These are phyloP conservation scores for Phylloporus scabripes DNA, from an alignment of 768 basidiomycete species.

Conservation along the genomic window DNA sequence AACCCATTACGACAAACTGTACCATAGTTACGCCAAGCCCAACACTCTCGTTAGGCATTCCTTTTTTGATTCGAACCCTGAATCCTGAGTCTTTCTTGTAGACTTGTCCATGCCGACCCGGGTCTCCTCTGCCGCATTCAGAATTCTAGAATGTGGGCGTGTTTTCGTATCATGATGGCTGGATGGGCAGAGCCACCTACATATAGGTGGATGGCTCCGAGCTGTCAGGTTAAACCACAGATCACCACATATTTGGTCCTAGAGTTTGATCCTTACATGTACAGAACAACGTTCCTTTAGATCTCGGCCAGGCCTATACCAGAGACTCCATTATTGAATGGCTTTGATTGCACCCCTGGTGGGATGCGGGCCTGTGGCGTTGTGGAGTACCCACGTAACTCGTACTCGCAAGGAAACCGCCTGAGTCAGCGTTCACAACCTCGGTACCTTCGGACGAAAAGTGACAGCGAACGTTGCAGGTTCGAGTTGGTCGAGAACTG, in stretches of 20 bases:
- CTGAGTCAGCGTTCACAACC: conserved; percentile 5
- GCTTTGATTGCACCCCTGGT: background rate
- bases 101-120: conserved; percentile 5
- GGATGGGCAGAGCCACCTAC: conserved; percentile 13
- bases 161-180: conserved; percentile 4
- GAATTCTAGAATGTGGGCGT: conserved; percentile 3
- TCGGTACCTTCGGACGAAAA: conserved; percentile 1
- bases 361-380: conserved; percentile 22
- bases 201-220: conserved; percentile 9
- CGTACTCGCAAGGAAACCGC: background rate
- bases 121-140: background rate
- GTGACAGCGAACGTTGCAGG: conserved; percentile 2
- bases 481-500: background rate
- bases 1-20: conserved; percentile 9
- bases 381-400: conserved; percentile 10
- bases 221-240: conserved; percentile 2
- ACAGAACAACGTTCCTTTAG: background rate
- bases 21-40: conserved; percentile 21
- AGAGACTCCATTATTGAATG: background rate
- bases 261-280: conserved; percentile 7
- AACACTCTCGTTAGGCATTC: background rate
- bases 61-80: background rate
- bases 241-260: background rate
- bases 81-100: conserved; percentile 4
- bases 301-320: background rate